Conservation (phyloP, 805 yeast species). For the Lipomyces sp. region DNA sequence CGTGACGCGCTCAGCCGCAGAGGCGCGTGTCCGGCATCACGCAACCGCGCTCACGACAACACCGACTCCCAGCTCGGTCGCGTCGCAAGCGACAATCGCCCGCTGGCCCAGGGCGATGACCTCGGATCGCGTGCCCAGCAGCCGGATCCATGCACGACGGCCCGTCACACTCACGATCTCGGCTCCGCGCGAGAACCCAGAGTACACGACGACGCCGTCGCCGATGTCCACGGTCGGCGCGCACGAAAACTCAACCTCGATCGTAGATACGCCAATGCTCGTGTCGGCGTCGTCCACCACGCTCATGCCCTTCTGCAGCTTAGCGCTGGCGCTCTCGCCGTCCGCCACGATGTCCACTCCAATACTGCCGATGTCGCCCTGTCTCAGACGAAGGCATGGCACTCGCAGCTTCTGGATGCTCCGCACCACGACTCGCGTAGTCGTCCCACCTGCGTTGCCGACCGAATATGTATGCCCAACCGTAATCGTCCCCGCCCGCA, state of each 20-base stretch:
- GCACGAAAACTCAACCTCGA: constrained; percentile 1
- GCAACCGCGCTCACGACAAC: too few species aligned
- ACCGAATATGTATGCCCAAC: constrained; percentile 18
- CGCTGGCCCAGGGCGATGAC: constrained; percentile 12
- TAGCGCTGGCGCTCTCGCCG: neutral
- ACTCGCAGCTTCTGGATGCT: constrained; percentile 22
- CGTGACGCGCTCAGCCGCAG: too few species aligned
- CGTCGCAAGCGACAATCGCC: constrained; percentile 16
- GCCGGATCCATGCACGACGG: constrained; percentile 1
- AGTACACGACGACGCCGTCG: constrained; percentile 13
- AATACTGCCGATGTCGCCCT: constrained; percentile 26
- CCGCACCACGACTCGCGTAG: constrained; percentile 11
- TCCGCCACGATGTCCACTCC: constrained; percentile 21
- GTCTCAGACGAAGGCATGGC: constrained; percentile 16
- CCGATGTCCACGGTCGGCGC: constrained; percentile 1
- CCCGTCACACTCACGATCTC: constrained; percentile 3
- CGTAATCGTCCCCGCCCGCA: constrained; percentile 18
- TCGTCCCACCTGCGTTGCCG: constrained; percentile 3
- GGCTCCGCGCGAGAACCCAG: constrained; percentile 19
- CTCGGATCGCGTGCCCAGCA: constrained; percentile 19
- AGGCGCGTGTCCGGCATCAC: too few species aligned
- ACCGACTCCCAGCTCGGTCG: too few species aligned
- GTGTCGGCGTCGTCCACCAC: constrained; percentile 2
- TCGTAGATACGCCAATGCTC: neutral
- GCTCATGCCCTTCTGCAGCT: constrained; percentile 13